A percentile compares a stretch with the other conserved stretches of the same genome.
phyloP scores from a whole-genome alignment of 2,329 filamentous ascomycete species.

The Arthrobotrys musiformis region DNA sequence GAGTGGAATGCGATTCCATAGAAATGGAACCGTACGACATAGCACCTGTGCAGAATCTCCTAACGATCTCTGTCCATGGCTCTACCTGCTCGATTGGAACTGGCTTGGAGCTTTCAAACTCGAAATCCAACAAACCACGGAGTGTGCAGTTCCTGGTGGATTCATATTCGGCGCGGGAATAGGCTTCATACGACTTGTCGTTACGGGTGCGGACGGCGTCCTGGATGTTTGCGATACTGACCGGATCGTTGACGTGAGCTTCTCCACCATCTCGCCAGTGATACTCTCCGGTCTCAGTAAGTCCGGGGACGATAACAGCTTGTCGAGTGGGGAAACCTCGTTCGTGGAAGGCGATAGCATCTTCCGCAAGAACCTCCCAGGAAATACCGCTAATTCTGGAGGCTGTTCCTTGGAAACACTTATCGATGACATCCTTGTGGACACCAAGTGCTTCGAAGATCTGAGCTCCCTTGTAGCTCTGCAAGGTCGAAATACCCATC shows the following conservation, averaged over 20 bases:
- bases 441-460: conserved; percentile 97
- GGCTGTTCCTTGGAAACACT: conserved; percentile 93
- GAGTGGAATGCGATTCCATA: conserved; percentile 96
- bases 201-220: conserved; percentile 97
- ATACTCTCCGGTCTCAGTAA: conserved; percentile 94
- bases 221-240: conserved; percentile 95
- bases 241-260: conserved; percentile 92
- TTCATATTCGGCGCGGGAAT: conserved; percentile 91
- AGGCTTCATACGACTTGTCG: conserved; percentile 97
- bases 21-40: conserved; percentile 99
- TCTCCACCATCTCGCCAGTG: conserved; percentile 98
- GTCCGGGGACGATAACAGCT: conserved; percentile 79
- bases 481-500: conserved; percentile 97
- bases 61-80: conserved; percentile 97
- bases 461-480: conserved; percentile 96
- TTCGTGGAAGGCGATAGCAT: conserved; percentile 94
- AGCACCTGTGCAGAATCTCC: conserved; percentile 93
- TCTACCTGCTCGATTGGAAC: conserved; percentile 97
- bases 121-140: conserved; percentile 92
- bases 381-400: conserved; percentile 94
- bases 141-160: conserved; percentile 97
- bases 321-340: conserved; percentile 85
- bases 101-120: conserved; percentile 84
- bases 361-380: conserved; percentile 91
- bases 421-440: conserved; percentile 89